These are phyloP conservation scores for Phanerodontia chrysosporium DNA, from an alignment of 768 basidiomycete genomes.

Conservation along the genomic window DNA sequence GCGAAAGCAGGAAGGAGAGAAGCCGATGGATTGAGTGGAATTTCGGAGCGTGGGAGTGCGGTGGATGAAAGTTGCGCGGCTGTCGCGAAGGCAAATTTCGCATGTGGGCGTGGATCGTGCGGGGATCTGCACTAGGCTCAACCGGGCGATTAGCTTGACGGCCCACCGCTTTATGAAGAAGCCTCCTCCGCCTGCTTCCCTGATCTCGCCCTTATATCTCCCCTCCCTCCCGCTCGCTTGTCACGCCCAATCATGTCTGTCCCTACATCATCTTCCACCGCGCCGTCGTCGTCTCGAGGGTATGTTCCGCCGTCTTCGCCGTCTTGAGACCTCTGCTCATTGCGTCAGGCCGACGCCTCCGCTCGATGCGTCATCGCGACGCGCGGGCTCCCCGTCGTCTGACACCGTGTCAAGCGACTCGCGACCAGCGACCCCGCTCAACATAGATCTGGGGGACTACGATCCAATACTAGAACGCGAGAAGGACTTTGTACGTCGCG, in stretches of 20 bases:
- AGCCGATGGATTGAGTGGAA: not conserved
- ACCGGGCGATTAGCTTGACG: not conserved
- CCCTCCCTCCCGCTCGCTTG: not conserved
- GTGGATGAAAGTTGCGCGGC: not conserved
- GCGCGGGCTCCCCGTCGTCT: not conserved
- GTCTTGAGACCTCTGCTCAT: not conserved
- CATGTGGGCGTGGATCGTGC: not conserved
- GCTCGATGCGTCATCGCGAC: not conserved
- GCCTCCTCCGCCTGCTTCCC: not conserved
- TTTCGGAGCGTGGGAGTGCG: not conserved
- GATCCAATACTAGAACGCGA: conserved; percentile 8
- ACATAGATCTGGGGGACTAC: not conserved
- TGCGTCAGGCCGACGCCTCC: not conserved
- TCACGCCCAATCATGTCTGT: not conserved
- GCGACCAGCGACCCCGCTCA: not conserved
- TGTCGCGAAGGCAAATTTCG: not conserved
- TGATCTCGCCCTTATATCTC: not conserved
- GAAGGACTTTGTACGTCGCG: conserved; percentile 14
- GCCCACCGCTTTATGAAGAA: not conserved
- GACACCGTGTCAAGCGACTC: not conserved
- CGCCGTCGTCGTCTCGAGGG: not conserved
- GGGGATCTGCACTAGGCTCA: not conserved
- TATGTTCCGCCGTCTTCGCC: not conserved
- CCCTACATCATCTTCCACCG: not conserved
- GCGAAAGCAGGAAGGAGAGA: not conserved